Base-by-base conservation (phyloP, 208 protist genomes). In the Novymonas esmeraldas region DNA sequence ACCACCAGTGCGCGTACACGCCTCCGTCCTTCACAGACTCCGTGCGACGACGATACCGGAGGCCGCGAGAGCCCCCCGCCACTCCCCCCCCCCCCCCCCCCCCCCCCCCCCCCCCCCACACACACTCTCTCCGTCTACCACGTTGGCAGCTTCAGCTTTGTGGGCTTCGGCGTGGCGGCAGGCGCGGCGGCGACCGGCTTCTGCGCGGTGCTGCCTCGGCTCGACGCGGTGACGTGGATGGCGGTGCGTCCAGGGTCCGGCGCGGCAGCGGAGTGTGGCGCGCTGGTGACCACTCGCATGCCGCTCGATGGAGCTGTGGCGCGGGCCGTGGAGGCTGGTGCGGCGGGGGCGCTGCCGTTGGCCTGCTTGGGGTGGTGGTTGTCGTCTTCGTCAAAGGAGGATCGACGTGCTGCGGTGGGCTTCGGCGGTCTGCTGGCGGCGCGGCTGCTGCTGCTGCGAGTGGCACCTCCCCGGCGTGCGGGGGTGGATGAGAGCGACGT, bases 341-440 rank as follows among this genome's bases (percentile, higher is more conserved):
- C 26, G 28, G 10, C 2, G 28, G 44, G 0, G 57, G 54, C 13
- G n/a, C 24, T 73, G 11, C 2, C n/a, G 20, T n/a, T n/a, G 0
- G 4, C 0, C 20, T 48, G 38, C 14, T 61, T 28, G 16, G 11
- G 57, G 20, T 4, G 39, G 16, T 50, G 24, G n/a, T 60, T 38
- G 22, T 82, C 71, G 57, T 78, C 77, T 16, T 79, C 74, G 45
- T 82, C 77, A 34, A 82, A 82, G 34, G 77, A 74, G 0, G 77
- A 82, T 11, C 46, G 49, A 9, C 67, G 58, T 20, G 7, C n/a
- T 3, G 54, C 20, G 26, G 18, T 11, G 3, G 20, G n/a, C n/a
- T n/a, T n/a, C n/a, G n/a, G n/a, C n/a, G n/a, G n/a, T n/a, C n/a
- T n/a, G n/a, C n/a, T n/a, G n/a, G n/a, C n/a, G n/a, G n/a, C n/a